A percentile compares a stretch with the other conserved stretches of the same genome.
Evolutionary conservation across 768 basidiomycete species (phyloP).

Genomic region (Gyrodon lividus): DNA sequence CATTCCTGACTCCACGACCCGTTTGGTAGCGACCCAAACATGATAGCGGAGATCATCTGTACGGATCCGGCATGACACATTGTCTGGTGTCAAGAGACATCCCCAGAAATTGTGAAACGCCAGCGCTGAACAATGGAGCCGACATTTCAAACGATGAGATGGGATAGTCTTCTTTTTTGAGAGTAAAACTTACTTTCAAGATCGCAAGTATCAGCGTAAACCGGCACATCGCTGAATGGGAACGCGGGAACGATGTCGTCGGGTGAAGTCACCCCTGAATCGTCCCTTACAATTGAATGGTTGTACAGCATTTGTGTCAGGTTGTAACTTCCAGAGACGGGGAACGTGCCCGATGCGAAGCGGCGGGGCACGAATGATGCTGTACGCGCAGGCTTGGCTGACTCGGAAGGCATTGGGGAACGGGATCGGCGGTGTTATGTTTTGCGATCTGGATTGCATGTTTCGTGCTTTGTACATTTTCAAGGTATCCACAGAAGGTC

Average conservation of each 20-base stretch:
- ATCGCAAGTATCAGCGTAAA: constrained; percentile 42
- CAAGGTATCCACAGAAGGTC: constrained; percentile 11
- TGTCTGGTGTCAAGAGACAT: constrained; percentile 35
- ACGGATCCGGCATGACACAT: constrained; percentile 23
- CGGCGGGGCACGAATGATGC: constrained; percentile 17
- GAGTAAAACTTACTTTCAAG: constrained; percentile 38
- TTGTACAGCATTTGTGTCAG: constrained; percentile 31
- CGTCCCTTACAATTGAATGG: constrained; percentile 7
- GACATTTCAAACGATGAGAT: neutral
- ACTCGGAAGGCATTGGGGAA: constrained; percentile 7
- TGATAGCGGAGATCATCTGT: constrained; percentile 33
- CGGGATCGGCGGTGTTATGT: neutral
- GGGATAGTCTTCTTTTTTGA: neutral
- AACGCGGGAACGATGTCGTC: constrained; percentile 34
- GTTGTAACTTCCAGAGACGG: constrained; percentile 24
- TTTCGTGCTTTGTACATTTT: constrained; percentile 14
- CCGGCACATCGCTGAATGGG: constrained; percentile 26
- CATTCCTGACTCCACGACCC: constrained; percentile 28
- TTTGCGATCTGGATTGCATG: neutral
- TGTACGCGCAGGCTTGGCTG: constrained; percentile 1
- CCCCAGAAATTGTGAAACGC: constrained; percentile 34
- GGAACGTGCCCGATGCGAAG: constrained; percentile 28
- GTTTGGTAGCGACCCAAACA: constrained; percentile 33
- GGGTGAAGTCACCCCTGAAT: constrained; percentile 6
- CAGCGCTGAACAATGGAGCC: constrained; percentile 23